Base-by-base conservation (phyloP, 2,329 filamentous ascomycete species). In the Orbilia oligospora region DNA sequence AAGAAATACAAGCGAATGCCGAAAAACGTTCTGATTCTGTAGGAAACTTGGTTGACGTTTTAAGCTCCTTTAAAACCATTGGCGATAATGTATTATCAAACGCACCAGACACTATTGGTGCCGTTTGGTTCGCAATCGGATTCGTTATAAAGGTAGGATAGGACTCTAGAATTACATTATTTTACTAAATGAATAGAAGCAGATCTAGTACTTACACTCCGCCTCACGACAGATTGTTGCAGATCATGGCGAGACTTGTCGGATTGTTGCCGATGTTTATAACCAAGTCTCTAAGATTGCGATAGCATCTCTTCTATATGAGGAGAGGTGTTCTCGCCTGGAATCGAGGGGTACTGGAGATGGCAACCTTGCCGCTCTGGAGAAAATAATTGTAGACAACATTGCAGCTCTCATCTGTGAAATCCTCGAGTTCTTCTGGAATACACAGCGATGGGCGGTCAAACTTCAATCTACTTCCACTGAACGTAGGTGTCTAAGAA, bases 391-490 rank as follows among this genome's bases (percentile, higher is more conserved):
- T 1, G 10, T 56, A 18, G 20, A 72, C 3, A 44, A 72, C 20
- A 20, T 72, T 27, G 20, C 58, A 1, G 14, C n/a, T 10, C 46
- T 72, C 22, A 33, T 48, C 8, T 66, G n/a, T 46, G 22, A 46
- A 24, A 72, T 72, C 33, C 69, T 72, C 20, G 69, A 72, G 22
- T 72, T 72, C 48, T 46, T 51, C n/a, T 72, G 69, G 69, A n/a
- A 65, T 22, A 61, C 38, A 4, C 56, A 72, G 33, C 69, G 49
- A 4, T 55, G 49, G 49, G 49, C 49, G 1, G 49, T 55, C 27
- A 55, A 55, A 18, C 49, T 55, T n/a, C 27, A 55, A 33, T 55
- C 49, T 55, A 55, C 27, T 18, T 55, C 49, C 10, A n/a, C 27
- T 18, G 49, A 55, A 55, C 18, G 49, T 55, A 55, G 10, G 49